Conservation (phyloP, 352 stramenopile species). For the Phytophthora pisi region DNA sequence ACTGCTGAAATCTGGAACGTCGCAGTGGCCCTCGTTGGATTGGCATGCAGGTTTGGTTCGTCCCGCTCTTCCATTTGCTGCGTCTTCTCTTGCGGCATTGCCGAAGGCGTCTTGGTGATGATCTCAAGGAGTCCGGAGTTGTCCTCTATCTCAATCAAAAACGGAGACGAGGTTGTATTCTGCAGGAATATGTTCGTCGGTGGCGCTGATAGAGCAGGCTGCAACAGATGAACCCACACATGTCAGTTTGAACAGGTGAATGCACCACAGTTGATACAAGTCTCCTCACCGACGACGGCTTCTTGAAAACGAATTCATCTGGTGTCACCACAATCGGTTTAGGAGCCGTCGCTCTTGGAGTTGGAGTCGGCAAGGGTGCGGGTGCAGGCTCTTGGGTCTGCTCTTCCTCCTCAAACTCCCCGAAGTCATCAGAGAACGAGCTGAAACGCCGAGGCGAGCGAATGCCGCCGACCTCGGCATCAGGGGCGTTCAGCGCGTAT, state of each 20-base stretch:
- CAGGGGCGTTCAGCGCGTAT: conserved; percentile 64
- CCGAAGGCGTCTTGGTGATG: conserved; percentile 44
- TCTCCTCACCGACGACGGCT: conserved; percentile 32
- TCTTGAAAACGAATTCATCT: conserved; percentile 71
- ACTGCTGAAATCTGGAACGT: conserved; percentile 67
- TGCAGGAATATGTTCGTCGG: conserved; percentile 82
- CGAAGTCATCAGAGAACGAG: conserved; percentile 45
- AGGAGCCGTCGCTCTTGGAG: conserved; percentile 31
- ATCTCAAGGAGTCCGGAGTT: conserved; percentile 60
- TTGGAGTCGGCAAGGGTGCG: not conserved
- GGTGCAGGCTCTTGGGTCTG: conserved; percentile 6
- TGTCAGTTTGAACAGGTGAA: not conserved
- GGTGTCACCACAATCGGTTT: conserved; percentile 63
- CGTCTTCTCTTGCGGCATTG: conserved; percentile 6
- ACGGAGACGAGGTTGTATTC: conserved; percentile 65
- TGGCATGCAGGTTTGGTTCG: conserved; percentile 10
- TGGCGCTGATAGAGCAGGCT: conserved; percentile 30
- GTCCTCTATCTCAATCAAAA: conserved; percentile 69
- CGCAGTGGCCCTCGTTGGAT: conserved; percentile 12
- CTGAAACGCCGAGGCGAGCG: conserved; percentile 50
- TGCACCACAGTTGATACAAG: not conserved
- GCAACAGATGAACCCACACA: not conserved
- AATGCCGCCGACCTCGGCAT: conserved; percentile 43
- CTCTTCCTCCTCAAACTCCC: conserved; percentile 29
- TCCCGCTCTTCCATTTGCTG: conserved; percentile 21